Conservation (phyloP, 2,329 filamentous ascomycete genomes). For the Macrophomina tecta region DNA sequence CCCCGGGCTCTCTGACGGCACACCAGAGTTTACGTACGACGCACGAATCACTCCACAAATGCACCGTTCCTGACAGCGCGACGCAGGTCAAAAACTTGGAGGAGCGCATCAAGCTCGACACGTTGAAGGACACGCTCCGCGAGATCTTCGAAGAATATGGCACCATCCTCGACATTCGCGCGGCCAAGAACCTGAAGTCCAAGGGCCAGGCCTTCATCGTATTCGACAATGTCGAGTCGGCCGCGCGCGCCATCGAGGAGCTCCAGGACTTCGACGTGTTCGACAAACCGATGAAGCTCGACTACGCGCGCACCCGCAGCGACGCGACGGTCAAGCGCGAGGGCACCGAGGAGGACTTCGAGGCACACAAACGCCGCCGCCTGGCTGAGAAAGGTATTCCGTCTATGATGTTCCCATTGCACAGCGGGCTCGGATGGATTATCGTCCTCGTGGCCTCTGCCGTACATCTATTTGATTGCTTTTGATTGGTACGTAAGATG, state of each 20-base stretch:
- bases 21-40: constrained; percentile 22
- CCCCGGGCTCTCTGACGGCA: background rate
- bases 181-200: constrained; percentile 86
- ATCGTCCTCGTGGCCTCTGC: constrained; percentile 15
- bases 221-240: constrained; percentile 81
- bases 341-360: constrained; percentile 80
- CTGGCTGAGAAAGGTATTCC: constrained; percentile 84
- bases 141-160: constrained; percentile 91
- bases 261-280: constrained; percentile 92
- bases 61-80: constrained; percentile 1
- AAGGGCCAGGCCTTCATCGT: constrained; percentile 97
- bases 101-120: constrained; percentile 84
- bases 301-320: constrained; percentile 80
- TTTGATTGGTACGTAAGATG: background rate
- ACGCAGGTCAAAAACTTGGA: constrained; percentile 76
- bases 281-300: constrained; percentile 85
- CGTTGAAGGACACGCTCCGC: constrained; percentile 73
- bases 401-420: constrained; percentile 32
- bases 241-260: constrained; percentile 81
- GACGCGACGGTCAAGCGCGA: constrained; percentile 83
- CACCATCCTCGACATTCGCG: constrained; percentile 80
- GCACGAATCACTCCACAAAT: background rate
- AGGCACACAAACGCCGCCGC: constrained; percentile 82
- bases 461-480: background rate
- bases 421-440: constrained; percentile 25